Evolutionary conservation across 257 asterid species (phyloP), one percentile per base, ranked within the genome.

Genomic region (Nicotiana tabacum): DNA sequence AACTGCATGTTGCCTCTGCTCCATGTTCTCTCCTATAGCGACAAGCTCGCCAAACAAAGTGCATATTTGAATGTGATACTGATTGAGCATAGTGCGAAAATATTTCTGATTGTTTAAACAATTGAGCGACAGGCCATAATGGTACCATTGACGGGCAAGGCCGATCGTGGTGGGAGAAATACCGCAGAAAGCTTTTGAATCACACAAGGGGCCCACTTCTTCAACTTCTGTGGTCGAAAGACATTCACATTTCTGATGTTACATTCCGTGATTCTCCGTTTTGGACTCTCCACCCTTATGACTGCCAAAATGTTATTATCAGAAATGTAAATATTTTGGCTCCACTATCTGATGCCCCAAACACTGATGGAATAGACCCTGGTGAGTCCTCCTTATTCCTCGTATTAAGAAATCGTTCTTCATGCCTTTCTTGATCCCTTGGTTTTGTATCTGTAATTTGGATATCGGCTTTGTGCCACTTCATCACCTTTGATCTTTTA

Each of bases 311-410:
- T 88, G 85, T 95, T 81, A 91, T 94, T 39, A 79, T 95, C 77
- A 89, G 91, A 84, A 90, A 93, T 15, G 89, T 95, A 76, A 93
- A 97, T 51, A 93, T 95, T 84, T 88, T 95, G 92, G 95, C 98
- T 82, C 98, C 98, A n/a, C 90, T 90, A 2, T 82, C 92, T 77
- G 96, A 87, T 62, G 98, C 98, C 81, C 98, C 98, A 65, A 95
- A 95, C 83, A 95, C 98, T 32, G 98, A 95, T 82, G 98, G 98
- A 87, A 93, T 95, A 83, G 98, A 95, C 89, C 98, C 98, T 46
- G 98, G 98, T 93, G 85, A 88, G 82, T 87, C 81, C 77, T 43
- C 30, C 76, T 27, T 24, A 35, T 79, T 78, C 61, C 39, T 64
- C 27, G 7, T 64, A 35, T 3, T 72, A 21, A 21, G 53, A 48